Conservation (phyloP, 2,329 filamentous ascomycete genomes). For the Aspergillus luchuensis region DNA sequence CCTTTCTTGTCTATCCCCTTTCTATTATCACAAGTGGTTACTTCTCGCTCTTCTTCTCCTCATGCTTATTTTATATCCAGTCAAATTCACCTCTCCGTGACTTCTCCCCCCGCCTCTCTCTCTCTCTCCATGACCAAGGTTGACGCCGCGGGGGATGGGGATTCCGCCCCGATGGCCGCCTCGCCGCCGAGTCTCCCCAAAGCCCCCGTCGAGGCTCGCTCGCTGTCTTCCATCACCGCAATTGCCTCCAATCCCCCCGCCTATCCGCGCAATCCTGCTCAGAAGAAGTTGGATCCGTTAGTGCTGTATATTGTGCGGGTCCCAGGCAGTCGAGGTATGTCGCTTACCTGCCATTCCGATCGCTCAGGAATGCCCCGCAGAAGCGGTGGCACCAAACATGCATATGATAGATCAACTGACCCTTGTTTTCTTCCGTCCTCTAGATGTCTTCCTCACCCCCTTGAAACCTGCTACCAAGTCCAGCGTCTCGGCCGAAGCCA, state of each 20-base stretch:
- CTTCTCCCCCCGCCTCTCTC: constrained; percentile 1
- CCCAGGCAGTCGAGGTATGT: constrained; percentile 79
- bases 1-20: not conserved
- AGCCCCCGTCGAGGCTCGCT: constrained; percentile 72
- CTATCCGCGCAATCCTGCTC: constrained; percentile 76
- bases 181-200: constrained; percentile 20
- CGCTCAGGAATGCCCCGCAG: constrained; percentile 12
- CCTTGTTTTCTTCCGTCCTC: constrained; percentile 6
- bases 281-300: constrained; percentile 68
- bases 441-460: constrained; percentile 89
- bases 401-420: constrained; percentile 15
- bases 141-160: constrained; percentile 30
- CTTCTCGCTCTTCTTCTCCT: not conserved
- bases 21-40: not conserved
- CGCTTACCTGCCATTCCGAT: not conserved
- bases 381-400: not conserved
- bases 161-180: constrained; percentile 29
- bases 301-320: constrained; percentile 91
- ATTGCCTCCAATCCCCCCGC: constrained; percentile 84
- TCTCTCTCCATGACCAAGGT: constrained; percentile 24
- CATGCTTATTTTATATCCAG: not conserved
- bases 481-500: constrained; percentile 83
- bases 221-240: constrained; percentile 74
- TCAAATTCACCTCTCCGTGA: not conserved
- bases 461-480: constrained; percentile 80